Evolutionary conservation across 768 basidiomycete species (phyloP).

Genomic region (Hygrophorus pudorinus): DNA sequence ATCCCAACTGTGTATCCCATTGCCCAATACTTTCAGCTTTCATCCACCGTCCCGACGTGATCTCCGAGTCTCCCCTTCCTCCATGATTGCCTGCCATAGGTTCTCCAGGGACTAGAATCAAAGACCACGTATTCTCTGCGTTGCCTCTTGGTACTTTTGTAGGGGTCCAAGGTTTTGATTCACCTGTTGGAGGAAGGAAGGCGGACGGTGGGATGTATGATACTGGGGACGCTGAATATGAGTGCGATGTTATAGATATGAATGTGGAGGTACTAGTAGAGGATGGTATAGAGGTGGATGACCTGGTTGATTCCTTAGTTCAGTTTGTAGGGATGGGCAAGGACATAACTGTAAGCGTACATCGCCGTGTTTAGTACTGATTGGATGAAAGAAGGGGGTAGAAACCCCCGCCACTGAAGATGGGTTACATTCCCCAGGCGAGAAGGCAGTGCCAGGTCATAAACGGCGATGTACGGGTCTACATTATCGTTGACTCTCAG

Average conservation of each 20-base stretch:
- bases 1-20: constrained; percentile 31
- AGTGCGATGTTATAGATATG: constrained; percentile 35
- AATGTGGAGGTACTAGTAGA: constrained; percentile 18
- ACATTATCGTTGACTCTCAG: constrained; percentile 51
- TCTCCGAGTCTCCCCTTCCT: constrained; percentile 2
- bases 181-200: not conserved
- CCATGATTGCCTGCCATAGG: constrained; percentile 1
- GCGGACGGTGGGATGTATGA: constrained; percentile 32
- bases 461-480: constrained; percentile 62
- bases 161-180: constrained; percentile 13
- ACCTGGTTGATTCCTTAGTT: not conserved
- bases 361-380: constrained; percentile 20
- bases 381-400: constrained; percentile 43
- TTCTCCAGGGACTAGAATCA: constrained; percentile 24
- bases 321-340: not conserved
- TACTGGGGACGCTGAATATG: constrained; percentile 36
- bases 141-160: constrained; percentile 34
- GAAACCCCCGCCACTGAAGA: constrained; percentile 51
- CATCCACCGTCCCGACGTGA: constrained; percentile 23
- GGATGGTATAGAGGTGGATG: not conserved
- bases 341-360: not conserved
- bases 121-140: constrained; percentile 44
- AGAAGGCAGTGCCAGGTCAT: constrained; percentile 41
- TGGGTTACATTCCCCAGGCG: constrained; percentile 38
- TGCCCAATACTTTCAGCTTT: constrained; percentile 34